These are phyloP conservation scores for Blastobotrys mokoenaii DNA, from an alignment of 805 yeast species.

Conservation along the genomic window DNA sequence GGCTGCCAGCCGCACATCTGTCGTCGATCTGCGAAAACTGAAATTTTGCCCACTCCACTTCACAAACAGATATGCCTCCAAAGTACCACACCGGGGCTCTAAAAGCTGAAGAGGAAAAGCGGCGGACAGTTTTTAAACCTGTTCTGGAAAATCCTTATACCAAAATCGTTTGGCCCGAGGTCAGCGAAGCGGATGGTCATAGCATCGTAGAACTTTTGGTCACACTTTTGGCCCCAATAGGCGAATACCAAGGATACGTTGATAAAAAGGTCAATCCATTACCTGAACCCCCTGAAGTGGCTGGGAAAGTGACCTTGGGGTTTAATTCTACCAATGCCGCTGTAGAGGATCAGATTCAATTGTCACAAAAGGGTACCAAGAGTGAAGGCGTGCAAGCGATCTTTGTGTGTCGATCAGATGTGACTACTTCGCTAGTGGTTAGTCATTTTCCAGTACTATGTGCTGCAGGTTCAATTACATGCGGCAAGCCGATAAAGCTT, in stretches of 20 bases:
- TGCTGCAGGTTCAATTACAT: constrained; percentile 9
- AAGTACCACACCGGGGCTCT: constrained; percentile 1
- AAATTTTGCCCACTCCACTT: not conserved
- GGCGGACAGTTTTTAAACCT: constrained; percentile 19
- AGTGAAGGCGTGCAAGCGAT: constrained; percentile 6
- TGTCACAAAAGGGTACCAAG: not conserved
- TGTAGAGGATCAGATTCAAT: constrained; percentile 10
- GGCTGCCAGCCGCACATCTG: too few species aligned
- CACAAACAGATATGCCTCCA: not conserved
- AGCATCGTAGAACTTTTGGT: constrained; percentile 8
- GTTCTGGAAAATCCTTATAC: constrained; percentile 22
- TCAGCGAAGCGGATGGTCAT: constrained; percentile 6
- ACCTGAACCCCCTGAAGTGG: constrained; percentile 8
- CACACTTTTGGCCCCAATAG: constrained; percentile 8
- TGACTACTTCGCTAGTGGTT: constrained; percentile 10
- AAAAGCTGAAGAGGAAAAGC: constrained; percentile 10
- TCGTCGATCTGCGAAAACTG: too few species aligned
- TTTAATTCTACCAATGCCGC: constrained; percentile 17
- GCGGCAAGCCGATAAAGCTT: constrained; percentile 4
- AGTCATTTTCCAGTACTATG: constrained; percentile 16
- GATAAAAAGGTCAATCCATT: not conserved
- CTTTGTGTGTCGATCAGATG: constrained; percentile 17
- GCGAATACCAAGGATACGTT: constrained; percentile 2
- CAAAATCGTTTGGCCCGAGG: constrained; percentile 15
- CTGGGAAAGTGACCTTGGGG: constrained; percentile 10